Evolutionary conservation across 768 basidiomycete species (phyloP).

Genomic region (Kwoniella pini): DNA sequence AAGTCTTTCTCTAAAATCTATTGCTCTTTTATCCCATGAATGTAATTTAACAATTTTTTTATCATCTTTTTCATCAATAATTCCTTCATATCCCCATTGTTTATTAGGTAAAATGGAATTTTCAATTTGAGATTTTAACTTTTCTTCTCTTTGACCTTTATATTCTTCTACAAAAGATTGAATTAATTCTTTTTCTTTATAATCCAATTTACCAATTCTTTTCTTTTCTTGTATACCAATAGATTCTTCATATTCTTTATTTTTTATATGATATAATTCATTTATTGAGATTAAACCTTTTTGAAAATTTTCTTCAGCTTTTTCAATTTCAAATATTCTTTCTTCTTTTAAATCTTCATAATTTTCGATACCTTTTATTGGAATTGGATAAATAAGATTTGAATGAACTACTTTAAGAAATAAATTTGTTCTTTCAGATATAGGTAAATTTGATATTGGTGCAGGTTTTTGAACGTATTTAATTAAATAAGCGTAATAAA

Average conservation of each 20-base stretch:
- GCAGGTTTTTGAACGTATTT: conserved; percentile 34
- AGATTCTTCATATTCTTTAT: conserved; percentile 35
- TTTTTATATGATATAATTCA: conserved; percentile 22
- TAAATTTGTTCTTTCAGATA: conserved; percentile 28
- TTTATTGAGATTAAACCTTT: conserved; percentile 17
- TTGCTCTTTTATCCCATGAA: conserved; percentile 40
- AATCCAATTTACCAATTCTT: conserved; percentile 37
- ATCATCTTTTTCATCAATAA: conserved; percentile 27
- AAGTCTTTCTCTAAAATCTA: conserved; percentile 52
- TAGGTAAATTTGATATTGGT: conserved; percentile 31
- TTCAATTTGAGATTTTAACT: conserved; percentile 37
- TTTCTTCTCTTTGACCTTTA: conserved; percentile 36
- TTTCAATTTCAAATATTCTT: background rate
- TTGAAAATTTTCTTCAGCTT: conserved; percentile 15
- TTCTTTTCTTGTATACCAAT: conserved; percentile 25
- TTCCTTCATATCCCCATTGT: conserved; percentile 28
- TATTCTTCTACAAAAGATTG: conserved; percentile 35
- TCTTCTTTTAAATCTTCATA: background rate
- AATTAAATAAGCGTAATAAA: conserved; percentile 38
- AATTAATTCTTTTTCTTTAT: conserved; percentile 28
- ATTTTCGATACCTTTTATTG: conserved; percentile 9
- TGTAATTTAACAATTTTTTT: conserved; percentile 31
- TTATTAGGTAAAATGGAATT: conserved; percentile 28
- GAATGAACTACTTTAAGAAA: conserved; percentile 35
- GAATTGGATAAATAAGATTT: conserved; percentile 28